A percentile compares a stretch with the other conserved stretches of the same genome.
phyloP scores from a whole-genome alignment of 192 early-diverging fungal genomes.

The Entomortierella parvispora region DNA sequence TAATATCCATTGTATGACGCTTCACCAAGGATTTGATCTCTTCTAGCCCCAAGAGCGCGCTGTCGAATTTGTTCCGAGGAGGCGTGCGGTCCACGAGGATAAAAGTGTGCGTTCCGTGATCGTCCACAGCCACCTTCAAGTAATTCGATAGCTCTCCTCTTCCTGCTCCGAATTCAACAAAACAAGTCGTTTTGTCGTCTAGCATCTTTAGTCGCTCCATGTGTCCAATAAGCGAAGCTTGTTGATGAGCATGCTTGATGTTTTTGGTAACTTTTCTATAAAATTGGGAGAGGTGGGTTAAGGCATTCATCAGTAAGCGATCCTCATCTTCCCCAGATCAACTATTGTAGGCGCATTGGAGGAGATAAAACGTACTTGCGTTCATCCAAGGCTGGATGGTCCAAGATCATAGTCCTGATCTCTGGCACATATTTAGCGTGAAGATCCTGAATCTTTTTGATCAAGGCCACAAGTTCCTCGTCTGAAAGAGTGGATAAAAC shows the following conservation, averaged over 20 bases:
- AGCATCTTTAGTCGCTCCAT: constrained; percentile 71
- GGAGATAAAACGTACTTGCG: constrained; percentile 52
- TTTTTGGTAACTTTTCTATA: constrained; percentile 52
- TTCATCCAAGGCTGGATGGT: constrained; percentile 43
- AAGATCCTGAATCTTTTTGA: constrained; percentile 45
- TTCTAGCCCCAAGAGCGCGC: constrained; percentile 42
- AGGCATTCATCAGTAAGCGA: too few species aligned
- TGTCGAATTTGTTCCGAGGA: constrained; percentile 78
- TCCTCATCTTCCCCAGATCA: too few species aligned
- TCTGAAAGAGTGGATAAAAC: constrained; percentile 23
- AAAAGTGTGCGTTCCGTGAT: constrained; percentile 56
- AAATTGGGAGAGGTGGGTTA: too few species aligned
- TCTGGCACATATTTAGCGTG: constrained; percentile 38
- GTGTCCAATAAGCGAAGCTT: constrained; percentile 86
- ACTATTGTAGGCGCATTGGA: too few species aligned
- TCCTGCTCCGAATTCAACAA: constrained; percentile 86
- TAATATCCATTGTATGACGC: constrained; percentile 82
- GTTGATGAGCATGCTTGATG: constrained; percentile 64
- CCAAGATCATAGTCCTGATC: constrained; percentile 32
- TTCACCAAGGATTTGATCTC: constrained; percentile 60
- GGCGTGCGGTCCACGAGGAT: constrained; percentile 82
- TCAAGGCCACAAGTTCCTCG: constrained; percentile 20
- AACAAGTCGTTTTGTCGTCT: constrained; percentile 60
- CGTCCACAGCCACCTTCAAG: constrained; percentile 58
- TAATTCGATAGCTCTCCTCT: constrained; percentile 68